Evolutionary conservation across 176 grass and related monocot species (phyloP), one percentile per base, ranked within the genome.

Genomic region (Hsuehochloa calcarea): DNA sequence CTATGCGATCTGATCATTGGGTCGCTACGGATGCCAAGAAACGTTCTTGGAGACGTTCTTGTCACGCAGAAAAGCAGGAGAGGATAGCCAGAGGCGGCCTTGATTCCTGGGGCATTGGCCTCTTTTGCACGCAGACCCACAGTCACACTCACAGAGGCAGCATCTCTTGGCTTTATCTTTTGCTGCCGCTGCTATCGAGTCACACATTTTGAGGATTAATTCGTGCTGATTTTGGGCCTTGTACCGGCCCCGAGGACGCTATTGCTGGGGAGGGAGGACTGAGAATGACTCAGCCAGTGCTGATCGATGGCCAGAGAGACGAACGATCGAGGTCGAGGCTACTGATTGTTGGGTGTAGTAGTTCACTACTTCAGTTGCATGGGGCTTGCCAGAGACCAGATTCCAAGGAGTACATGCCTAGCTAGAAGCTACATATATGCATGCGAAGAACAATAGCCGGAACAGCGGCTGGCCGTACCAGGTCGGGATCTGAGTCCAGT

Each of bases 161-260:
- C 75, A 58, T 56, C 87, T 81, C 77, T 31, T 65, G 5, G 78
- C 88, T 90, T 86, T 86, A 71, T 78, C 78, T 82, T 82, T 86
- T 15, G 59, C 50, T 62, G 81, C 59, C 29, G 41, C 82, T 77
- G 78, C 72, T 5, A 55, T 72, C 84, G 27, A 78, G 79, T 60
- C 84, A 19, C 88, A 67, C 29, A 90, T 34, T 90, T 90, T 79
- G 88, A 90, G 84, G 79, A 40, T n/a, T n/a, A n/a, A n/a, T 29
- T 74, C 41, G 8, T 70, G 62, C 17, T 82, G 65, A 51, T 82
- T 82, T 68, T 13, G 9, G 43, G 72, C 40, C 44, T 39, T 81
- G 52, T 45, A 68, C 67, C 31, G 31, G 31, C 31, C 76, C 66
- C 74, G 68, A 84, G 59, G 23, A 70, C 51, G 79, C 64, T 12